Evolutionary conservation across 352 stramenopile species (phyloP), one percentile per base, ranked within the genome.

Genomic region (Phytophthora tubulina): DNA sequence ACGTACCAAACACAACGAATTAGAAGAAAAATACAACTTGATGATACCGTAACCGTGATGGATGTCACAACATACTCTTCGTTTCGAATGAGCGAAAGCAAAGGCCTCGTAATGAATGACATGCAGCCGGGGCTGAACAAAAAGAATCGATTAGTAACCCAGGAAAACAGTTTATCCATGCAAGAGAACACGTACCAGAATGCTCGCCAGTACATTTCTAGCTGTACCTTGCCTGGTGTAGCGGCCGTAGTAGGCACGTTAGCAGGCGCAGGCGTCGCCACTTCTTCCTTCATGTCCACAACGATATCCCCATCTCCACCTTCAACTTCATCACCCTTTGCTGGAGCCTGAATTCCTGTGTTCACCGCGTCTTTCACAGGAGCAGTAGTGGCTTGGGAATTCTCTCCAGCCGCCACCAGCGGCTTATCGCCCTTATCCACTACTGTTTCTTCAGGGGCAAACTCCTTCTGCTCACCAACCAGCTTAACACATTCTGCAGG

Each of bases 201-300:
- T 10, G 89, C 89, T 59, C 89, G 82, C 86, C 87, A 96, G 59
- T 85, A 92, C 48, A 96, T 73, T 21, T 93, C 78, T n/a, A 96
- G 54, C 15, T 79, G 76, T 46, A 92, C 73, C 48, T 93, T 94
- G 36, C 73, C 76, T 41, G 60, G 38, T 30, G n/a, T 45, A 42
- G 32, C 52, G 3, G 45, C 32, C 2, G 56, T 57, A 10, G 38
- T 64, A 49, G 69, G 36, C 6, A 66, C 57, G 36, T 36, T 39
- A 31, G 51, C 54, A 67, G 51, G 44, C 6, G 42, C 54, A 27
- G 58, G 39, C 2, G 63, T 72, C 35, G 71, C 70, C n/a, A 72
- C 49, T 53, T 85, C 74, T 41, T 78, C 65, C 41, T 81, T 82
- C n/a, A 84, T 67, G 30, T 86, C 70, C 31, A 81, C 52, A 31